A percentile compares a stretch with the other conserved stretches of the same genome.
Conservation (phyloP, 257 asterid species). For the Dorcoceras hygrometricum region DNA sequence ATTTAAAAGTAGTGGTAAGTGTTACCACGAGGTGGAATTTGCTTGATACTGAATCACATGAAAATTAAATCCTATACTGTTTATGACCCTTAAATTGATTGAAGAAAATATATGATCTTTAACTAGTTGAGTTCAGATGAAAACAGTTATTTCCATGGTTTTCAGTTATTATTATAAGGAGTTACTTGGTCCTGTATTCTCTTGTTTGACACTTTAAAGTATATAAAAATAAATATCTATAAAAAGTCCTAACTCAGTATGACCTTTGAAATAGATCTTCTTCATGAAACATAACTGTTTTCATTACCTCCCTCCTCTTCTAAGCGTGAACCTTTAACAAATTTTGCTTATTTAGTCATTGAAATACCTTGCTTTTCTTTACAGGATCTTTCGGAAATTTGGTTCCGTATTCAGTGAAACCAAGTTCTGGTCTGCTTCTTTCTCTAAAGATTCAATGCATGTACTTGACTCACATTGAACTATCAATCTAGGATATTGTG, state of each 20-base stretch:
- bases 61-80: no score
- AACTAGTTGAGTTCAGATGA: no score
- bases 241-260: neutral
- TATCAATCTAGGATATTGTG: slow-evolving; percentile 27
- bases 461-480: slow-evolving; percentile 26
- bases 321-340: neutral
- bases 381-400: neutral
- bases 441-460: slow-evolving; percentile 23
- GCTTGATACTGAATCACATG: no score
- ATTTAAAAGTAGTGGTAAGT: no score
- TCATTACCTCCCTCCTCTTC: neutral
- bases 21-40: no score
- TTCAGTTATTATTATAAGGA: no score
- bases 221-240: neutral
- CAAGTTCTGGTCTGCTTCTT: neutral
- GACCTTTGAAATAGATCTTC: neutral
- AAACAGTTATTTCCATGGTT: no score
- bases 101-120: no score
- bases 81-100: no score
- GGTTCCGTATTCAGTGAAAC: neutral
- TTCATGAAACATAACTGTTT: neutral
- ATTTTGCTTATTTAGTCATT: neutral
- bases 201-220: neutral
- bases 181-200: neutral
- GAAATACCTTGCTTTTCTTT: neutral